Percentiles rank a stretch among this genome's conserved stretches.
These are phyloP conservation scores for Tardiomyces blankii DNA, from an alignment of 1,139 yeast species.

Conservation along the genomic window DNA sequence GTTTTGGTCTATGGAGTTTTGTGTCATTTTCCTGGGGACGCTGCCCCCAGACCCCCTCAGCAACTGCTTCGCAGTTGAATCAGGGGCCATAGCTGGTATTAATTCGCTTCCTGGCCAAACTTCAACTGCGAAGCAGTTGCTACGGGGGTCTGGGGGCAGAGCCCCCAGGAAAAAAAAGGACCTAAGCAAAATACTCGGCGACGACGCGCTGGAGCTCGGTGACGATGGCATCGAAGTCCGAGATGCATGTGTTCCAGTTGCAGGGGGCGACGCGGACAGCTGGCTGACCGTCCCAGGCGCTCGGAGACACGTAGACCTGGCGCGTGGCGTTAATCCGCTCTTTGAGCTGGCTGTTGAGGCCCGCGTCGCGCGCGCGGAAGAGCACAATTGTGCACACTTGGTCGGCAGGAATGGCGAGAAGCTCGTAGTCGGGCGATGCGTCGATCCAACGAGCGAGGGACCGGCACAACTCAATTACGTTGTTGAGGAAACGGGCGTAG, in stretches of 20 bases:
- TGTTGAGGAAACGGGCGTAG: slow-evolving; percentile 12
- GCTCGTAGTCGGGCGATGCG: slow-evolving; percentile 8
- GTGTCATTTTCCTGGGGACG: too few species aligned
- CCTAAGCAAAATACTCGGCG: too few species aligned
- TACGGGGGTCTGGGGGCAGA: too few species aligned
- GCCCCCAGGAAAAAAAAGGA: too few species aligned
- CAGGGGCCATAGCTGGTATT: too few species aligned
- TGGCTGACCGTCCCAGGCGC: slow-evolving; percentile 12
- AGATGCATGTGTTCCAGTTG: slow-evolving; percentile 10
- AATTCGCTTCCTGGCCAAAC: too few species aligned
- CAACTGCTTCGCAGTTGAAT: too few species aligned
- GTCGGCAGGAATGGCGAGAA: slow-evolving; percentile 7
- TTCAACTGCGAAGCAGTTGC: too few species aligned
- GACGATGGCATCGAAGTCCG: too few species aligned
- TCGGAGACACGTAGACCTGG: slow-evolving; percentile 14
- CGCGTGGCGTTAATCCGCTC: slow-evolving; percentile 10
- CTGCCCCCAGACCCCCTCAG: too few species aligned
- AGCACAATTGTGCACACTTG: slow-evolving; percentile 14
- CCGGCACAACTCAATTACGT: slow-evolving; percentile 12
- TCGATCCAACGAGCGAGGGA: slow-evolving; percentile 12
- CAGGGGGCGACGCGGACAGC: slow-evolving; percentile 19
- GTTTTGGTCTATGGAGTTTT: too few species aligned
- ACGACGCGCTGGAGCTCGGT: too few species aligned
- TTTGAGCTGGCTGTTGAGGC: slow-evolving; percentile 7
- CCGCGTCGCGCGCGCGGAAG: slow-evolving; percentile 11